Percentiles rank a stretch among this genome's conserved stretches.
These are phyloP conservation scores for Mayamaea pseudoterrestris DNA, from an alignment of 108 stramenopile genomes.

Conservation along the genomic window DNA sequence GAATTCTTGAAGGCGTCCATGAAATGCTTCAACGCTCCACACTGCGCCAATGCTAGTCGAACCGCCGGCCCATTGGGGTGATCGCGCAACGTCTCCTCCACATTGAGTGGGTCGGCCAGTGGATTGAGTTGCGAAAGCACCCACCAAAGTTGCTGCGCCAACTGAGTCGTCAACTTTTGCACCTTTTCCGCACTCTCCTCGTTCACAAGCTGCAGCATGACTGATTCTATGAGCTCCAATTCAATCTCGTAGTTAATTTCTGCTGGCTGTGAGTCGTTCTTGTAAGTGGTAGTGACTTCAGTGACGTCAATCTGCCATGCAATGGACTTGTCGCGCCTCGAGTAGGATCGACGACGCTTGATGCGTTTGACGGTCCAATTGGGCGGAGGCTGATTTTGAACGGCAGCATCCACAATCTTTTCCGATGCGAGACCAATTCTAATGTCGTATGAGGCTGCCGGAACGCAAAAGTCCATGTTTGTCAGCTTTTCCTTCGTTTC, in stretches of 20 bases:
- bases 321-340: constrained; percentile 51
- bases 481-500: constrained; percentile 64
- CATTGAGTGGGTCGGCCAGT: constrained; percentile 60
- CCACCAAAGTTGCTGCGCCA: constrained; percentile 67
- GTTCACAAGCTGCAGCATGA: constrained; percentile 49
- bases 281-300: constrained; percentile 52
- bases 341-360: constrained; percentile 74
- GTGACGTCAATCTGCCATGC: constrained; percentile 86
- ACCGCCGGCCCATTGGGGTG: constrained; percentile 45
- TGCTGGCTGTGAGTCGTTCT: constrained; percentile 15
- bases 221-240: constrained; percentile 47
- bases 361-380: constrained; percentile 56
- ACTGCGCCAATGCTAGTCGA: constrained; percentile 57
- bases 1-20: constrained; percentile 28
- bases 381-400: constrained; percentile 20
- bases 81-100: constrained; percentile 56
- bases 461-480: constrained; percentile 53
- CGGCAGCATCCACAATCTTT: constrained; percentile 33
- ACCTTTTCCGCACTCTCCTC: constrained; percentile 33
- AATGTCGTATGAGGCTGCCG: constrained; percentile 71
- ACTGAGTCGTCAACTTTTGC: constrained; percentile 25
- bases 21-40: constrained; percentile 54
- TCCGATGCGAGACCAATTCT: constrained; percentile 56
- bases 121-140: constrained; percentile 69
- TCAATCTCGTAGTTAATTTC: constrained; percentile 68